Evolutionary conservation across 108 stramenopile species (phyloP), one percentile per base, ranked within the genome.

Genomic region (Pseudonitzschia delicatissima): DNA sequence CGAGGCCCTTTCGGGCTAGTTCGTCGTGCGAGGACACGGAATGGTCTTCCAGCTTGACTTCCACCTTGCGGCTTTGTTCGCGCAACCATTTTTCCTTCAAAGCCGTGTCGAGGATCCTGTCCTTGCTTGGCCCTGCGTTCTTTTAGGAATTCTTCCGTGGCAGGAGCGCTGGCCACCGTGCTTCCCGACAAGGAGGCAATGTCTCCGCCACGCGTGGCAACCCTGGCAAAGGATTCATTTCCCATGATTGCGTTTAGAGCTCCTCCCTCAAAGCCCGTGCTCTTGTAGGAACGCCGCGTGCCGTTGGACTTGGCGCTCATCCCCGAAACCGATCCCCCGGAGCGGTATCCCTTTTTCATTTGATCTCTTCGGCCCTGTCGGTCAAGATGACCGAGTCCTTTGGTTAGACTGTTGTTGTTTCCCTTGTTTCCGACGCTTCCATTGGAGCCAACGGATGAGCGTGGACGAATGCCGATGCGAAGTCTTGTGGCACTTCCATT

Each of bases 181-280:
- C 50, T 42, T 20, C 50, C 66, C 12, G 67, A 12, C 18, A 28
- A 18, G 25, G 52, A 36, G 4, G 4, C 51, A 26, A 17, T 25
- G 11, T 21, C 31, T 6, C 23, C 18, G 1, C 28, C 44, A 0
- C 49, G 35, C 13, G 32, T 58, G 25, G 61, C 36, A 29, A 51
- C 51, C 15, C 11, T 5, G 5, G 35, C 57, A 9, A 29, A 15
- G 31, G 8, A 11, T 31, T 27, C 29, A 31, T 57, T 12, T 12
- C 28, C 28, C 48, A 70, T 47, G 25, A 70, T 61, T 2, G 69
- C 69, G 51, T 62, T 62, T 26, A 71, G 31, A n/a, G 69, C 59
- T 33, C 69, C 69, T 1, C 59, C 69, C 32, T 71, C 69, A 31
- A 71, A 20, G 5, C 69, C 69, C 8, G 36, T 42, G 2, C 48